Percentiles rank a stretch among this genome's conserved stretches.
phyloP scores from a whole-genome alignment of 2,329 filamentous ascomycete species.

The Fusarium globosum region DNA sequence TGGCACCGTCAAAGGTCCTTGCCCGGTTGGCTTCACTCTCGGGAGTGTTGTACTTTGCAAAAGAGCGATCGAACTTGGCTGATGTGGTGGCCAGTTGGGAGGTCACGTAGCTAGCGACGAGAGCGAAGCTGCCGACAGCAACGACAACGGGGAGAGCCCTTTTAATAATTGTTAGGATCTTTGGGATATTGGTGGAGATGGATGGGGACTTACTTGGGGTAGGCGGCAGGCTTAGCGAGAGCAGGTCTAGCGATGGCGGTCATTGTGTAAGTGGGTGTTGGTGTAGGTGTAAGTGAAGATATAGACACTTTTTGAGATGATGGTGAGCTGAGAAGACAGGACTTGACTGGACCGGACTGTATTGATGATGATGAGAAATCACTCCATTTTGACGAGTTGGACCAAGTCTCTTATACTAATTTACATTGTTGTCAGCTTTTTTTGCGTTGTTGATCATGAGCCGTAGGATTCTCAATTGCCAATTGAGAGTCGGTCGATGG shows the following conservation, averaged over 20 bases:
- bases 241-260: slow-evolving; percentile 23
- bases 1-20: slow-evolving; percentile 48
- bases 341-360: not conserved
- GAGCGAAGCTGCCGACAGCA: slow-evolving; percentile 37
- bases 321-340: slow-evolving; percentile 1
- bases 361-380: slow-evolving; percentile 13
- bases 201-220: slow-evolving; percentile 29
- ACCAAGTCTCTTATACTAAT: slow-evolving; percentile 28
- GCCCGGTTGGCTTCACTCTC: slow-evolving; percentile 51
- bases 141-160: slow-evolving; percentile 37
- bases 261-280: slow-evolving; percentile 29
- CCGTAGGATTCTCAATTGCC: slow-evolving; percentile 25
- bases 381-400: slow-evolving; percentile 25
- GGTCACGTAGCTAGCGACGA: slow-evolving; percentile 49
- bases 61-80: slow-evolving; percentile 52
- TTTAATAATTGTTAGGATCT: slow-evolving; percentile 1
- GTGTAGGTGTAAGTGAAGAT: slow-evolving; percentile 25
- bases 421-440: not conserved
- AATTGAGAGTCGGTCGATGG: slow-evolving; percentile 37
- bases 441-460: slow-evolving; percentile 8
- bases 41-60: slow-evolving; percentile 52
- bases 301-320: not conserved
- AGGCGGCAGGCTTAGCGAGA: slow-evolving; percentile 18
- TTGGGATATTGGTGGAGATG: not conserved
- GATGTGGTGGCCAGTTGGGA: slow-evolving; percentile 50